phyloP scores from a whole-genome alignment of 108 stramenopile species.

The Stephanodiscus triporus region DNA sequence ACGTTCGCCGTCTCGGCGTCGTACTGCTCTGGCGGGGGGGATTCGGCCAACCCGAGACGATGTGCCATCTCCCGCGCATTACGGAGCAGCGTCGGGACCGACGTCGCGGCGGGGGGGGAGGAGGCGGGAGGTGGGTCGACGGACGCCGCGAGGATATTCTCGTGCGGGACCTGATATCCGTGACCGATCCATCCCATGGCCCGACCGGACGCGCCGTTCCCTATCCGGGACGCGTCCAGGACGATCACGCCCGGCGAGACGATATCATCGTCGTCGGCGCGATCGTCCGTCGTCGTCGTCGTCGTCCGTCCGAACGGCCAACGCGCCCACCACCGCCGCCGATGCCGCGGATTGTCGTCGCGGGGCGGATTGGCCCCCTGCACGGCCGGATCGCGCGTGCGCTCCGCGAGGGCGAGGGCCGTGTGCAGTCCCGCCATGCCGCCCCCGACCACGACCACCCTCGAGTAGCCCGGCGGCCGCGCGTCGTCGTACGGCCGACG shows the following conservation, averaged over 20 bases:
- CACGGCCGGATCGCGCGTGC: background rate
- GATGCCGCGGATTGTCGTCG: background rate
- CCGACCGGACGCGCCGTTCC: conserved; percentile 38
- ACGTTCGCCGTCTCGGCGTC: conserved; percentile 6
- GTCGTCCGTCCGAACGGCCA: background rate
- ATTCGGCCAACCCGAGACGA: background rate
- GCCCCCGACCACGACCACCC: conserved; percentile 39
- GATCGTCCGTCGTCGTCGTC: background rate
- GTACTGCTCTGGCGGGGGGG: conserved; percentile 14
- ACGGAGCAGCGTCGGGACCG: background rate
- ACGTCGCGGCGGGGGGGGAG: background rate
- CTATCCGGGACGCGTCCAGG: conserved; percentile 26
- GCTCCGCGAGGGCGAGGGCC: conserved; percentile 32
- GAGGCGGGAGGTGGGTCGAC: background rate
- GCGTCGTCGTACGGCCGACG: no score
- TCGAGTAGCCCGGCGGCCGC: conserved; percentile 7
- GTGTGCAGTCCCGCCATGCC: conserved; percentile 43
- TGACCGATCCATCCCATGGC: conserved; percentile 38
- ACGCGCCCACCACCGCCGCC: background rate
- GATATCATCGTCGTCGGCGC: background rate
- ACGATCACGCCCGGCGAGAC: conserved; percentile 11
- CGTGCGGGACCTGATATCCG: conserved; percentile 41
- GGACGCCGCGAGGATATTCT: conserved; percentile 24
- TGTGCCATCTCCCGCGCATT: background rate
- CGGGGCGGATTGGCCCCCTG: conserved; percentile 15